Evolutionary conservation across 2,329 filamentous ascomycete genomes (phyloP), one percentile per base, ranked within the genome.

Genomic region (Thelonectria discophora): DNA sequence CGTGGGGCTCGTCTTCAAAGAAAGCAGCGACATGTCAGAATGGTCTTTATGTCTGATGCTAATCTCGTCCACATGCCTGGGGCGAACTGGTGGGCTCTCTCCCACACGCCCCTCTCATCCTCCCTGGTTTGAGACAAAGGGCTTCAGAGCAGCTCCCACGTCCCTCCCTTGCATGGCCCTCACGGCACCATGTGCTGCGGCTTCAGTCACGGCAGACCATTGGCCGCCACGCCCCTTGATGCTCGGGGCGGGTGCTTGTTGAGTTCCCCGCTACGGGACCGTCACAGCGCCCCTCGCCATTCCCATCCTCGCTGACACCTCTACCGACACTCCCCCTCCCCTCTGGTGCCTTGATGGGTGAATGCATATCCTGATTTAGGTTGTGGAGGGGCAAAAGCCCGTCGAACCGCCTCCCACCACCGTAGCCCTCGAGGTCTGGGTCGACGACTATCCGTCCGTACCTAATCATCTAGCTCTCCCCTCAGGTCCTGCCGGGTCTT

Each of bases 41-140:
- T 69, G 64, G 57, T 67, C 63, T 64, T 65, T 54, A 66, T 79
- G 76, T 77, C 74, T 78, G 71, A 75, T 73, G 66, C 66, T 75
- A 79, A 81, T 81, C 72, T 80, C 72, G 65, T 72, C 69, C 66
- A 72, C 79, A 80, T 81, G 73, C 78, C 78, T 70, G 60, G 63
- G 53, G 53, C 58, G 69, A 56, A 70, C 58, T 57, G 63, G 53
- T 62, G 65, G 60, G 58, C 60, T 61, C 37, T 45, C 37, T 7
- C 24, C 55, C 34, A 60, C 40, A 54, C 70, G 70, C 70, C 40
- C 70, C 69, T 66, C 66, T 15, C 63, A n/a, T n/a, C 60, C 60
- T 24, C 21, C 27, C 27, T 30, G 5, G 27, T 30, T 30, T 30
- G 66, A 69, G 70, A 68, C 57, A 58, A 66, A 67, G 65, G 45